Base-by-base conservation (phyloP, 192 early-diverging fungal genomes). In the Diversispora eburnea region DNA sequence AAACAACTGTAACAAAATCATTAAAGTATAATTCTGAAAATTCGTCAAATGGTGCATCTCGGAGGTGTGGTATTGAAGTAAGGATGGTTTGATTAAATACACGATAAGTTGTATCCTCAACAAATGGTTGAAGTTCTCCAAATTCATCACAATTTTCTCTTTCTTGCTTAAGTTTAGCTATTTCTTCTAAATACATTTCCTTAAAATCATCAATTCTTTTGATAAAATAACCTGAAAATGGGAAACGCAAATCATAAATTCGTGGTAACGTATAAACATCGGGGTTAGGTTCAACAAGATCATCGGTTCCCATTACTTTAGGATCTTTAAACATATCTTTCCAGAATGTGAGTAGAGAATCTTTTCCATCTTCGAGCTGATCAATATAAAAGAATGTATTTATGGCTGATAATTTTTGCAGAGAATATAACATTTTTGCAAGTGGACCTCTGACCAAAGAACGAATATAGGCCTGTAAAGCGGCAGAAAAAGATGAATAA, bases 211-310 rank as follows among this genome's bases (percentile, higher is more conserved):
- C 25, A 25, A 75, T 69, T 43, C 55, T 66, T 4, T 75, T 47
- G 6, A 68, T 57, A 52, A 75, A 70, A 56, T 75, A 70, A n/a
- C 41, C 56, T 15, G 64, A 68, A 25, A 75, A 75, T 4, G 74
- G 74, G 46, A 75, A 75, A 5, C 56, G 46, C 41, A 75, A 47
- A 41, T 69, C 54, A 55, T 58, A 47, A n/a, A 15, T 63, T 5
- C 19, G 48, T 17, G 33, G 0, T 3, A 45, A 4, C 8, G 57
- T 43, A 57, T 75, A 75, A n/a, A 3, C 48, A 55, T 75, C 66
- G 5, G 74, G 74, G 41, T 60, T 60, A 19, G 74, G 74, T 13
- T 75, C 66, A 17, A 25, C 8, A 8, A 75, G 22, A 4, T 51
- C 22, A 5, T 69, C 52, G 39, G 42, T 75, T n/a, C 42, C 56